Conservation (phyloP, 2,329 filamentous ascomycete species). For the Sordariomycetes sp. region DNA sequence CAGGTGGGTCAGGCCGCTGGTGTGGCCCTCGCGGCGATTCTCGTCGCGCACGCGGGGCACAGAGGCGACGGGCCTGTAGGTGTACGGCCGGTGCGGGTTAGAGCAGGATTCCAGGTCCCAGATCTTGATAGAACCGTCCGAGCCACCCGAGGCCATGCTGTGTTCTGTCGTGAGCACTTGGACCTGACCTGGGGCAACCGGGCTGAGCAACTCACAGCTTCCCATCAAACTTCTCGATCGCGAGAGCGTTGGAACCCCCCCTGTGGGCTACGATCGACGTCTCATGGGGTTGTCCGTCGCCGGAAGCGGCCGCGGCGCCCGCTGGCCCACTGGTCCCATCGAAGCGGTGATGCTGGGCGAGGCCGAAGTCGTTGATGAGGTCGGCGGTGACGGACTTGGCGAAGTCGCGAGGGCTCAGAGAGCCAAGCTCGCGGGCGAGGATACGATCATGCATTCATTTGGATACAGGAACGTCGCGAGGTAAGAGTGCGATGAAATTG, state of each 20-base stretch:
- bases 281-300: background rate
- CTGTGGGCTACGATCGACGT: slow-evolving; percentile 45
- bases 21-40: slow-evolving; percentile 32
- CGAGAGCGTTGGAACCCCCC: slow-evolving; percentile 68
- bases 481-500: background rate
- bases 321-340: slow-evolving; percentile 37
- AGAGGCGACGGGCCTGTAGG: slow-evolving; percentile 42
- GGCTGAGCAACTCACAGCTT: slow-evolving; percentile 42
- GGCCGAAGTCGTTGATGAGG: slow-evolving; percentile 59
- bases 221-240: slow-evolving; percentile 74
- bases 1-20: slow-evolving; percentile 64
- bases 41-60: slow-evolving; percentile 30
- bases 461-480: background rate
- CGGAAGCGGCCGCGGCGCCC: slow-evolving; percentile 1
- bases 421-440: slow-evolving; percentile 65
- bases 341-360: slow-evolving; percentile 58
- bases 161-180: slow-evolving; percentile 7
- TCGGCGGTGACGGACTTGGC: slow-evolving; percentile 54
- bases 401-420: slow-evolving; percentile 51
- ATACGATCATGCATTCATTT: slow-evolving; percentile 59
- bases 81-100: slow-evolving; percentile 31
- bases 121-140: slow-evolving; percentile 72
- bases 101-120: slow-evolving; percentile 69
- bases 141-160: slow-evolving; percentile 74
- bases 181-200: background rate